Evolutionary conservation across 2,329 filamentous ascomycete genomes (phyloP), one percentile per base, ranked within the genome.

Genomic region (Fusarium sp.): DNA sequence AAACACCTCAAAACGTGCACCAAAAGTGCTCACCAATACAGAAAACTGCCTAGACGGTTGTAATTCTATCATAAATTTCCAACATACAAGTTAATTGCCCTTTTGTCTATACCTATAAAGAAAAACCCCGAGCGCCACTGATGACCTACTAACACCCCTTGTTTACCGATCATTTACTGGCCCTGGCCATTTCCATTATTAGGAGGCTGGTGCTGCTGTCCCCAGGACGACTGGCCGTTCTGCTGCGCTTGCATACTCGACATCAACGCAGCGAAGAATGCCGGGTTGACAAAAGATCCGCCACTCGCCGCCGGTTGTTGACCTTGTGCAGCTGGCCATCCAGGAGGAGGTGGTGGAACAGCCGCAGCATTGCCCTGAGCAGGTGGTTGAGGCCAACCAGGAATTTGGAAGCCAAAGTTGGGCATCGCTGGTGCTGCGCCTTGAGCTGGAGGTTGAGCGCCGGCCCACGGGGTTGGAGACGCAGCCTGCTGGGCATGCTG

Each of bases 211-310:
- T 78, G 79, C 11, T 68, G 73, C 20, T 68, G 73, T 24, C 75
- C 73, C 75, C 78, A 80, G 36, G 70, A 73, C 30, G 77, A 75
- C 68, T 81, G 78, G 2, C 78, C 77, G 28, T 77, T 77, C 50
- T 81, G 79, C 53, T 75, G 72, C 14, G 78, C 77, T 70, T 84
- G 83, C 78, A 84, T 83, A 64, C 86, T 85, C 42, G 78, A 82
- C 80, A 87, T 84, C 39, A 86, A 69, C 8, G 84, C 85, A 44
- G 86, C 85, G 65, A 91, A 84, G 77, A 91, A 87, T 4, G 87
- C 85, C 7, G 89, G 89, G 71, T 90, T 91, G 66, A 90, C 85
- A 72, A 88, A 88, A 15, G 86, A 82, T 13, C 69, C 85, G 53
- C 82, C 50, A 79, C 79, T 39, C 22, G 83, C 77, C 44, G 47